These are phyloP conservation scores for Salinomyces thailandicus DNA, from an alignment of 2,329 filamentous ascomycete species.

Conservation along the genomic window DNA sequence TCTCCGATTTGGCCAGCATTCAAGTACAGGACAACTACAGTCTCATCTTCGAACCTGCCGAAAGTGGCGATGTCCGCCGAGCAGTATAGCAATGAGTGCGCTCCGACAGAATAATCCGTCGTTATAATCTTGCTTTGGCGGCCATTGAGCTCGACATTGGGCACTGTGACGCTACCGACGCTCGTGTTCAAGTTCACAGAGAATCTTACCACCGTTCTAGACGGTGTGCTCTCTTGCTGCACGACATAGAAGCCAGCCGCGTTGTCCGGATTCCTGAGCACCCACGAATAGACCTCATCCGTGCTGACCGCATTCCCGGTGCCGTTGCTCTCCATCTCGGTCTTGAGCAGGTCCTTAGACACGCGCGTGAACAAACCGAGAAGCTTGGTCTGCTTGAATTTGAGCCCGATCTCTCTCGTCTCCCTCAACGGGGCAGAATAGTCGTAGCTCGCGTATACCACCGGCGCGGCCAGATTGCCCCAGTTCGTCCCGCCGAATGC, in stretches of 20 bases:
- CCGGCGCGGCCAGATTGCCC: slow-evolving; percentile 48
- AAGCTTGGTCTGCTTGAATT: slow-evolving; percentile 55
- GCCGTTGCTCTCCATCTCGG: slow-evolving; percentile 40
- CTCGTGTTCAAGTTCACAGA: slow-evolving; percentile 47
- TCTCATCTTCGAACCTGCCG: slow-evolving; percentile 25
- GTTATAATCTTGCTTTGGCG: slow-evolving; percentile 53
- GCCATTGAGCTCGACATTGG: slow-evolving; percentile 46
- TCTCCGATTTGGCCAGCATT: slow-evolving; percentile 31
- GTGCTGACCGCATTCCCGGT: slow-evolving; percentile 33
- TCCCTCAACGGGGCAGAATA: slow-evolving; percentile 53
- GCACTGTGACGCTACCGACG: slow-evolving; percentile 43
- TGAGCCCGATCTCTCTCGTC: slow-evolving; percentile 46
- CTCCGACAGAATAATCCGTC: slow-evolving; percentile 48
- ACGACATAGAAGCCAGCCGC: slow-evolving; percentile 50
- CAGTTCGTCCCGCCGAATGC: slow-evolving; percentile 55
- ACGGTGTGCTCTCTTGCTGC: slow-evolving; percentile 44
- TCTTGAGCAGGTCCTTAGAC: slow-evolving; percentile 47
- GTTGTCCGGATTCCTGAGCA: slow-evolving; percentile 43
- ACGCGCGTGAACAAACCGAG: slow-evolving; percentile 49
- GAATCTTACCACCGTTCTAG: slow-evolving; percentile 42
- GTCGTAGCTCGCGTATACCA: slow-evolving; percentile 52
- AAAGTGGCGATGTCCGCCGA: slow-evolving; percentile 46
- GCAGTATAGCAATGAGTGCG: slow-evolving; percentile 43
- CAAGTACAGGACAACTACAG: slow-evolving; percentile 30
- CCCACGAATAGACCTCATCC: slow-evolving; percentile 40